Percentiles rank a stretch among this genome's conserved stretches.
These are phyloP conservation scores for Solanum appendiculatum DNA, from an alignment of 257 asterid species.

Conservation along the genomic window DNA sequence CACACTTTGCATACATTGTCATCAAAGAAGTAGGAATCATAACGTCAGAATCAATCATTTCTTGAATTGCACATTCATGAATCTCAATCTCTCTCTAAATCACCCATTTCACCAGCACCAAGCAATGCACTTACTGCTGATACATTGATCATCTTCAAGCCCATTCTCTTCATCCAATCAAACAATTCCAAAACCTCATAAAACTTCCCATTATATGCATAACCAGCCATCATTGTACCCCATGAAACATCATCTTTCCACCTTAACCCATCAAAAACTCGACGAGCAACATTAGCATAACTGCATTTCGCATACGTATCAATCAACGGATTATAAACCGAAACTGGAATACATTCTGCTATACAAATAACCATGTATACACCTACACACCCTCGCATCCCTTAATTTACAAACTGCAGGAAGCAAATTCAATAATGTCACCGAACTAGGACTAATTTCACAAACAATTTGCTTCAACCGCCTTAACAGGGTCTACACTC, in stretches of 20 bases:
- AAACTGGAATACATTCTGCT: slow-evolving; percentile 27
- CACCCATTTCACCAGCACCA: slow-evolving; percentile 24
- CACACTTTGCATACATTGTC: slow-evolving; percentile 32
- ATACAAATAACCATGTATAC: slow-evolving; percentile 21
- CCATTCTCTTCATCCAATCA: slow-evolving; percentile 2
- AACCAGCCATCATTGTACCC: slow-evolving; percentile 36
- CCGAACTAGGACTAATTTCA: slow-evolving; percentile 16
- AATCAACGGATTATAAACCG: slow-evolving; percentile 25
- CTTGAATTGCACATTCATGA: slow-evolving; percentile 17
- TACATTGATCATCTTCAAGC: slow-evolving; percentile 13
- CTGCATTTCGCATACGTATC: slow-evolving; percentile 29
- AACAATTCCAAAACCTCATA: slow-evolving; percentile 21
- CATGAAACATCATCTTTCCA: slow-evolving; percentile 26
- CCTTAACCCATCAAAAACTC: slow-evolving; percentile 10
- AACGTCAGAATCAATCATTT: slow-evolving; percentile 20
- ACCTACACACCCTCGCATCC: slow-evolving; percentile 11
- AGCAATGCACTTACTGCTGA: slow-evolving; percentile 23
- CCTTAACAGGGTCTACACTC: slow-evolving; percentile 5
- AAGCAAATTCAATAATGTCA: slow-evolving; percentile 27
- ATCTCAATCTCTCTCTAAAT: slow-evolving; percentile 18
- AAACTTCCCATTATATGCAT: slow-evolving; percentile 25
- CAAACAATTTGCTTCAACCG: slow-evolving; percentile 22
- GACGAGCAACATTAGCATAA: neutral
- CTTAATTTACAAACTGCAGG: slow-evolving; percentile 24
- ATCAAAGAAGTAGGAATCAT: slow-evolving; percentile 19